Percentiles rank a stretch among this genome's conserved stretches.
phyloP scores from a whole-genome alignment of 345 rosid species.

The Cardamine resedifolia region DNA sequence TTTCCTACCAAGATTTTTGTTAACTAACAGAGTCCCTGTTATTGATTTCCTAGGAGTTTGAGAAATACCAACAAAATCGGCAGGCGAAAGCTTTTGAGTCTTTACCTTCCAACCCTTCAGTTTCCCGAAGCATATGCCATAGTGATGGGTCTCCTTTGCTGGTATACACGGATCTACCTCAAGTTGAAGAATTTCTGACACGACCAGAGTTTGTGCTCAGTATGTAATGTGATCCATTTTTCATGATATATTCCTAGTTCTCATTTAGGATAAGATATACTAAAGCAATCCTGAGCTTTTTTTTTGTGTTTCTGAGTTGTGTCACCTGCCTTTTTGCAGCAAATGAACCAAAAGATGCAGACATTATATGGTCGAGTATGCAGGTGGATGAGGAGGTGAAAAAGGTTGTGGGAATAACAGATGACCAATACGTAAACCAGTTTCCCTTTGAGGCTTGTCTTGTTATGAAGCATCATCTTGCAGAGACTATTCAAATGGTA shows the following conservation, averaged over 20 bases:
- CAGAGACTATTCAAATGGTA: conserved; percentile 86
- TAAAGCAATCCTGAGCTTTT: background rate
- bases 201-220: conserved; percentile 82
- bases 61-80: conserved; percentile 56
- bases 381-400: conserved; percentile 85
- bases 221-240: conserved; percentile 42
- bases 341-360: conserved; percentile 73
- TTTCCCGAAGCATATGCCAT: conserved; percentile 39
- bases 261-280: conserved; percentile 1
- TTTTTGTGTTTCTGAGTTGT: conserved; percentile 19
- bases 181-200: conserved; percentile 75
- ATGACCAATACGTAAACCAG: conserved; percentile 72
- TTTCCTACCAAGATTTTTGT: conserved; percentile 16
- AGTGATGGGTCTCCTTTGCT: conserved; percentile 52
- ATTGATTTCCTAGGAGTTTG: conserved; percentile 56
- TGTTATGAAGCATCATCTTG: conserved; percentile 99
- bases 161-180: conserved; percentile 91
- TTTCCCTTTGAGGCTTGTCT: conserved; percentile 95
- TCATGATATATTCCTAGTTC: conserved; percentile 14
- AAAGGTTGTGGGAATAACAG: conserved; percentile 72
- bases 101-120: conserved; percentile 39
- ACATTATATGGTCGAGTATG: conserved; percentile 87
- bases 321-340: conserved; percentile 45
- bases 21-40: conserved; percentile 21
- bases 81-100: conserved; percentile 41